Evolutionary conservation across 2,329 filamentous ascomycete species (phyloP).

Genomic region (Aspergillus hiratsukae): DNA sequence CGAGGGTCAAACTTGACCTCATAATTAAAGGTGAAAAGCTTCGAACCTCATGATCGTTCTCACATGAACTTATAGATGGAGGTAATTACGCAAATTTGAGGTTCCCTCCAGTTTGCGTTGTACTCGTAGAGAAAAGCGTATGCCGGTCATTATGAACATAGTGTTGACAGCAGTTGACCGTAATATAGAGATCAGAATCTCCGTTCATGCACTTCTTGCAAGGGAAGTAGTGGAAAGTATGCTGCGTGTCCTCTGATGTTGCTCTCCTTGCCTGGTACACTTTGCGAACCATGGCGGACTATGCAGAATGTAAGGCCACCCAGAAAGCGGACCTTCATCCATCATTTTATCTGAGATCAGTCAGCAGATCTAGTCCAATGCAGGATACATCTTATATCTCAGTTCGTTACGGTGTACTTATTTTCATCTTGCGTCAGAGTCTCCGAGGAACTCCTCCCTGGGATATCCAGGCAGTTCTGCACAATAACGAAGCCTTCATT

Average conservation of each 20-base stretch:
- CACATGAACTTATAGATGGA: no score
- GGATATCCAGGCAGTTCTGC: background rate
- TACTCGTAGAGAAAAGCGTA: background rate
- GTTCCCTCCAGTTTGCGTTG: no score
- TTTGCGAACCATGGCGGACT: constrained; percentile 6
- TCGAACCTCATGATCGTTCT: background rate
- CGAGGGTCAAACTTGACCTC: background rate
- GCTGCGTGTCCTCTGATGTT: background rate
- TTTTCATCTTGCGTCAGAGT: background rate
- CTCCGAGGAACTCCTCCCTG: background rate
- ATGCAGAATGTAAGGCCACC: background rate
- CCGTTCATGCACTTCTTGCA: background rate
- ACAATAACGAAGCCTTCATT: background rate
- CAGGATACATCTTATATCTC: no score
- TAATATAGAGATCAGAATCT: background rate
- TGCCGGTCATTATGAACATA: background rate
- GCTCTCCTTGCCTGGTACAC: background rate
- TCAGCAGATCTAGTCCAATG: background rate
- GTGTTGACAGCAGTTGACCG: background rate
- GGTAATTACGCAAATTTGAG: background rate
- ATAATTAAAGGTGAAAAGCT: background rate
- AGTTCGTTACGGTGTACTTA: background rate
- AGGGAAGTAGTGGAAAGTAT: background rate
- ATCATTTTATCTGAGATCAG: background rate
- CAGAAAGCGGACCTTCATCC: background rate